These are phyloP conservation scores for Cystoderma amianthinum DNA, from an alignment of 768 basidiomycete species.

Conservation along the genomic window DNA sequence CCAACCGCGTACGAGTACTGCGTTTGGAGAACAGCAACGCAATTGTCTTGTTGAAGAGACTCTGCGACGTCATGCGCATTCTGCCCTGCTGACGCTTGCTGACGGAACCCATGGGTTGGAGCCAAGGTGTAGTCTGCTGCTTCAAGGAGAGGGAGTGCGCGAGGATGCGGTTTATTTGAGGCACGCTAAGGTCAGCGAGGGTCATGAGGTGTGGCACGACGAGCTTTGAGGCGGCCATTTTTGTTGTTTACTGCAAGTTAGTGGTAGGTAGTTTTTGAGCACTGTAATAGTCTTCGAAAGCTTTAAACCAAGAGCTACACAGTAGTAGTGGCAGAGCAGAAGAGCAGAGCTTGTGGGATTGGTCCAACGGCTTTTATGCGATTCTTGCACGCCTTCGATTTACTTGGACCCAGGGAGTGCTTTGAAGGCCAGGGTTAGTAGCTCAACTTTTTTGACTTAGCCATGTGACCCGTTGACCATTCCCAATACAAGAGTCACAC, in stretches of 20 bases:
- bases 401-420: too few species aligned
- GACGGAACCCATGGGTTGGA: constrained; percentile 43
- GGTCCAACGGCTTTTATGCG: neutral
- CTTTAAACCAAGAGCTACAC: neutral
- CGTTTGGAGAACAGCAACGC: constrained; percentile 92
- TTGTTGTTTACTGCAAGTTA: neutral
- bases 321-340: too few species aligned
- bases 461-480: neutral
- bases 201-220: constrained; percentile 72
- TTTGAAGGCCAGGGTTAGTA: too few species aligned
- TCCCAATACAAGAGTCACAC: neutral
- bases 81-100: constrained; percentile 20
- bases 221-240: constrained; percentile 11
- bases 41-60: constrained; percentile 75
- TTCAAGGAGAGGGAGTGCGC: constrained; percentile 62
- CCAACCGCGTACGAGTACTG: constrained; percentile 85
- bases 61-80: constrained; percentile 62
- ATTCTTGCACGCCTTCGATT: neutral
- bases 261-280: neutral
- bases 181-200: constrained; percentile 77
- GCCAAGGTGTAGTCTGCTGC: constrained; percentile 57
- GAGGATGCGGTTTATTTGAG: constrained; percentile 66
- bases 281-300: neutral
- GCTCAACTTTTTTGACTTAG: neutral
- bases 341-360: too few species aligned